Base-by-base conservation (phyloP, 306 rosid genomes). In the Corylus americana region DNA sequence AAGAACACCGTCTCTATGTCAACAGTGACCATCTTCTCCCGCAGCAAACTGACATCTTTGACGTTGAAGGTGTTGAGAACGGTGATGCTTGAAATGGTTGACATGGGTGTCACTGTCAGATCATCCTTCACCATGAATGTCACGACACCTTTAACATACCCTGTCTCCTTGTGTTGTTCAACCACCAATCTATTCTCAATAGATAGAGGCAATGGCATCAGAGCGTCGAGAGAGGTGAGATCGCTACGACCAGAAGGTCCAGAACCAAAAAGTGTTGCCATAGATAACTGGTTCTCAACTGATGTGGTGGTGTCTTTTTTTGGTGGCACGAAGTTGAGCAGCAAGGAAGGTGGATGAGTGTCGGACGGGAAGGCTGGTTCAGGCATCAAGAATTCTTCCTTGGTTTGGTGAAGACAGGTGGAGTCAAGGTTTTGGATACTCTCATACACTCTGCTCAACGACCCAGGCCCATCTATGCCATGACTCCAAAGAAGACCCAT, bases 361-460 rank as follows among this genome's bases (percentile, higher is more conserved):
- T 31, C 12, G 2, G 70, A 63, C 29, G 42, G 11, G 31, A 29
- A 29, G 31, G 31, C 2, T 29, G 31, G 31, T 29, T 29, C 31
- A 2, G 31, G 31, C 31, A 29, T 29, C 31, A 29, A 29, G 31
- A 29, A 29, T 29, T 29, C 31, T 29, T 29, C 31, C 31, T 29
- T 29, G 31, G 2, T 29, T 29, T 29, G 31, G 45, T 31, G 70
- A 64, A 64, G 47, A 35, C 5, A 64, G 70, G 5, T 31, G 22
- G 70, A 4, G 70, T 64, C 70, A 64, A 64, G 47, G 70, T 64
- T 64, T 64, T 64, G n/a, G 18, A 63, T 7, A 64, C 70, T 64
- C 11, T 31, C 22, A 14, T 64, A 16, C 22, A 64, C 70, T 35
- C 47, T 64, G 3, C 47, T 35, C 70, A 14, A 35, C 3, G 47